Base-by-base conservation (phyloP, 1,139 yeast species). In the Lodderomyces pseudojiufengensis region DNA sequence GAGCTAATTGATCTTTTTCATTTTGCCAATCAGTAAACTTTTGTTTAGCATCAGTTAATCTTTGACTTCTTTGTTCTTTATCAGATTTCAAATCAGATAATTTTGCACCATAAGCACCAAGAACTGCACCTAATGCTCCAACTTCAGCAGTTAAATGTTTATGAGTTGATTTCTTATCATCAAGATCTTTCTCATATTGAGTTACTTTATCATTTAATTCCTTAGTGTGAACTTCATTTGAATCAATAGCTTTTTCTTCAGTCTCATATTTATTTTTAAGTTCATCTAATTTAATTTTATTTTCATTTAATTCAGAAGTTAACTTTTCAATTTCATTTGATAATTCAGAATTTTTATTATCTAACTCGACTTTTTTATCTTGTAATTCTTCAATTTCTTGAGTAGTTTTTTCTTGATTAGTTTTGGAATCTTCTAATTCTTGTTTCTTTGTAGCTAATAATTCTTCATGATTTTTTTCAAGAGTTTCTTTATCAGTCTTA, bases 371-470 rank as follows among this genome's bases (percentile, higher is more conserved):
- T 47, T 73, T 73, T 47, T 62, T 64, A 22, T 65, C 65, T 40
- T 69, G 65, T 40, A 72, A 61, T 24, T 54, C 61, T 48, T 68
- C 76, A 43, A 72, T 71, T 41, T 63, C 72, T 34, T 62, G 62
- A 22, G 73, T 63, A 37, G 76, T 69, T 21, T 61, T 65, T 36
- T 60, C 70, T 53, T 76, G 80, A 34, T 59, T 58, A 11, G 59
- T 50, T 52, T 73, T 75, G 11, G 78, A 55, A 35, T 65, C 73
- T 45, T 65, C 75, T 44, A 75, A 61, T 44, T 72, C 80, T 43
- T 67, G 68, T 32, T 67, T 59, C 52, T 73, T 76, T 39, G 75
- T 68, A 23, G 67, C 67, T 39, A 63, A 68, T 49, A 71, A 61
- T 44, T 71, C 70, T 29, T 63, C 76, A 41, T 72, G 75, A 47